Conservation (phyloP, 2,329 filamentous ascomycete genomes). For the Ophiocordyceps camponoti-leonardi region DNA sequence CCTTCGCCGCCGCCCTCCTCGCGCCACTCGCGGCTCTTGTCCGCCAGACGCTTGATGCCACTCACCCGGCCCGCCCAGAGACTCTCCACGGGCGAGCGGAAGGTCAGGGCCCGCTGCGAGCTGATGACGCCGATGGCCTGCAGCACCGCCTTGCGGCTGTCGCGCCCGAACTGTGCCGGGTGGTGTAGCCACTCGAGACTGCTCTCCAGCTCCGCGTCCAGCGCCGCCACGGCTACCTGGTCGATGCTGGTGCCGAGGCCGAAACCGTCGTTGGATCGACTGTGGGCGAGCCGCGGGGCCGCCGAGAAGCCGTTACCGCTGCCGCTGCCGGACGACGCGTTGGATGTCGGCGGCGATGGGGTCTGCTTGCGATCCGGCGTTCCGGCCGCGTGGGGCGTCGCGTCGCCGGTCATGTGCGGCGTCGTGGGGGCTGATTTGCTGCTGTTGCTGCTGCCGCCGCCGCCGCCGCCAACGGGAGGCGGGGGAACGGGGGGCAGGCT, state of each 20-base stretch:
- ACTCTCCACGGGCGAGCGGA: conserved; percentile 73
- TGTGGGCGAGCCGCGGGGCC: conserved; percentile 26
- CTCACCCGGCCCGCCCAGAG: conserved; percentile 74
- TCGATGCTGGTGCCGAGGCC: conserved; percentile 64
- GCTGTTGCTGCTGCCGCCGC: neutral
- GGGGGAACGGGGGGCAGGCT: conserved; percentile 79
- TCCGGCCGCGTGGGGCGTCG: conserved; percentile 22
- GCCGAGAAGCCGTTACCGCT: conserved; percentile 20
- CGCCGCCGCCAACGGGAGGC: conserved; percentile 11
- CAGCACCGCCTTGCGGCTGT: conserved; percentile 86
- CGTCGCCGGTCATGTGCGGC: conserved; percentile 26
- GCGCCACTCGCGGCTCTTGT: conserved; percentile 79
- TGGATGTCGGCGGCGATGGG: conserved; percentile 35
- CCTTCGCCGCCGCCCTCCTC: conserved; percentile 65
- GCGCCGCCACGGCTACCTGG: conserved; percentile 58
- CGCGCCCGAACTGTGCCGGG: conserved; percentile 82
- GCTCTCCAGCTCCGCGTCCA: conserved; percentile 80
- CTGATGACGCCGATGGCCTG: conserved; percentile 95
- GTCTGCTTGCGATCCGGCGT: conserved; percentile 38
- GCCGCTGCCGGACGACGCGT: conserved; percentile 22
- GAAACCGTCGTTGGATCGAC: conserved; percentile 39
- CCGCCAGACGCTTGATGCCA: conserved; percentile 67
- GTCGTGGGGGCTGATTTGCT: conserved; percentile 28
- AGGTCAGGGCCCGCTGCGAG: conserved; percentile 85
- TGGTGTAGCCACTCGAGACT: conserved; percentile 96